A percentile compares a stretch with the other conserved stretches of the same genome.
These are phyloP conservation scores for Cercospora zeae-maydis DNA, from an alignment of 2,329 filamentous ascomycete species.

Conservation along the genomic window DNA sequence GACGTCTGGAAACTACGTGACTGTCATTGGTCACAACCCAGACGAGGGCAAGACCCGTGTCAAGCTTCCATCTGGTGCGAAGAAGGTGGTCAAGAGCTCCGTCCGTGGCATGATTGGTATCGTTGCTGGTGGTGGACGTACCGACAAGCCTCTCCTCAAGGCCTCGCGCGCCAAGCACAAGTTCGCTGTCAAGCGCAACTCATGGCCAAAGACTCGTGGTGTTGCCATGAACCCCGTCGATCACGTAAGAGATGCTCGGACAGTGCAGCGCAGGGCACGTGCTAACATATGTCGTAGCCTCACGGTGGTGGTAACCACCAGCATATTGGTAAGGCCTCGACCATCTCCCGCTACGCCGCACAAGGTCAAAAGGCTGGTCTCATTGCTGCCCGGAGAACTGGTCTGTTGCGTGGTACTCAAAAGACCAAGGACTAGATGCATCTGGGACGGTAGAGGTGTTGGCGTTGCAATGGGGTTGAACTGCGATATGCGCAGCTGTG, in stretches of 20 bases:
- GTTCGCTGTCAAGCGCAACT: slow-evolving; percentile 99
- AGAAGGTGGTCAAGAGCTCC: slow-evolving; percentile 94
- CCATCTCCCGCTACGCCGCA: slow-evolving; percentile 95
- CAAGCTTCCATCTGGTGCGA: slow-evolving; percentile 98
- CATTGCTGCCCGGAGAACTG: slow-evolving; percentile 98
- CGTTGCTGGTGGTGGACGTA: slow-evolving; percentile 97
- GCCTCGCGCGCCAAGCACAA: slow-evolving; percentile 99
- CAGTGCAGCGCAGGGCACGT: not conserved
- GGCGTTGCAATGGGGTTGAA: slow-evolving; percentile 30
- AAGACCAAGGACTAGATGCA: slow-evolving; percentile 82
- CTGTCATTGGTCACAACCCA: slow-evolving; percentile 94
- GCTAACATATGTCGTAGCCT: slow-evolving; percentile 40
- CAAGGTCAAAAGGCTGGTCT: slow-evolving; percentile 99
- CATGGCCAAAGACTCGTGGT: slow-evolving; percentile 99
- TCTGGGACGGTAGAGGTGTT: slow-evolving; percentile 32
- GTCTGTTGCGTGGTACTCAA: slow-evolving; percentile 99
- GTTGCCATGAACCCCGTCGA: slow-evolving; percentile 99
- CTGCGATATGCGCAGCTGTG: slow-evolving; percentile 24
- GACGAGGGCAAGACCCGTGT: slow-evolving; percentile 99
- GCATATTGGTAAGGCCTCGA: slow-evolving; percentile 99
- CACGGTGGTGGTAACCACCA: slow-evolving; percentile 91
- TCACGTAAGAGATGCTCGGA: slow-evolving; percentile 59
- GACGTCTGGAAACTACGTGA: slow-evolving; percentile 99
- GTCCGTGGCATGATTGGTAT: slow-evolving; percentile 99
- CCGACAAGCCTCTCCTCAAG: slow-evolving; percentile 99